Evolutionary conservation across 2,329 filamentous ascomycete genomes (phyloP), one percentile per base, ranked within the genome.

Genomic region (Hansfordia pulvinata): DNA sequence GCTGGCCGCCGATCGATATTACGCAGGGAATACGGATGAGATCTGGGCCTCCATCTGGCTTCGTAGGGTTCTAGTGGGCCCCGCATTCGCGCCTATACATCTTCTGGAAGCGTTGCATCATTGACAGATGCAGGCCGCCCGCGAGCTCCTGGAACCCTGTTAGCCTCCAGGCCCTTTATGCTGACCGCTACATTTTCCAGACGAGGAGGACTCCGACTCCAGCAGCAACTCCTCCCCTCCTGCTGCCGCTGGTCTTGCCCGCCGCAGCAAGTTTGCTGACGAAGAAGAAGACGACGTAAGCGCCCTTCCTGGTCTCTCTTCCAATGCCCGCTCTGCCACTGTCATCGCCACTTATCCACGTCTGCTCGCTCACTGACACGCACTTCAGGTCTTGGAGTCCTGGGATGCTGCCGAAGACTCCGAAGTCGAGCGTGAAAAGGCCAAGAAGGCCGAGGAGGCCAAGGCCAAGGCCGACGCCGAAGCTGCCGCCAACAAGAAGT

Each of bases 341-440:
- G n/a, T n/a, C n/a, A n/a, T n/a, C n/a, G n/a, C n/a, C n/a, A n/a
- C n/a, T n/a, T n/a, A 24, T 22, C 26, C 29, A 29, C 32, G 28
- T 19, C 20, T 14, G 7, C 16, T 19, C 30, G 25, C 25, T 28
- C 20, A 41, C 26, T 24, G 12, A 26, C 24, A 13, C 11, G 11
- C 14, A 10, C 22, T 10, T 3, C 37, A 93, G 78, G 83, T 96
- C 30, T 71, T 94, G 47, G 90, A 98, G 33, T 88, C 83, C 18
- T 98, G 90, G 90, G 86, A 96, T 46, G 88, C 83, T 31, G 86
- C 82, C 41, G 90, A 96, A 48, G 90, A 98, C 60, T 93, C 85
- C 35, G 90, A 98, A 46, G 88, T 76, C 43, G 90, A 98, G 63
- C 81, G 85, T 44, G 86, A 94, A 57, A 98, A 96, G 65, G 82